These are phyloP conservation scores for Salvia hispanica DNA, from an alignment of 257 asterid species.

Conservation along the genomic window DNA sequence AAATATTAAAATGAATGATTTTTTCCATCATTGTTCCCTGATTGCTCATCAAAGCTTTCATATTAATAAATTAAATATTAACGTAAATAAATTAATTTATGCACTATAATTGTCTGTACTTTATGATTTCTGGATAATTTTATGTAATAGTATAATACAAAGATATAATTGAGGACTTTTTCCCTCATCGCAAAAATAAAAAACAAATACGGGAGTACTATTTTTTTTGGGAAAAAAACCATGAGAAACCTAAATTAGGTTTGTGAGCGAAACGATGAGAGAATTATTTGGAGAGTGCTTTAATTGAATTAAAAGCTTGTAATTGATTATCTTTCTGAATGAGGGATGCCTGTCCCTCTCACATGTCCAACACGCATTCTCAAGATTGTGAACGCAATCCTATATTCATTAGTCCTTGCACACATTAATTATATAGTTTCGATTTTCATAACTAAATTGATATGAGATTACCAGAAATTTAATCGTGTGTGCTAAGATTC, in stretches of 20 bases:
- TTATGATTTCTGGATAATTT: too few species aligned
- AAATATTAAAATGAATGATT: slow-evolving; percentile 28
- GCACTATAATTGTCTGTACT: too few species aligned
- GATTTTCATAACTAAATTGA: too few species aligned
- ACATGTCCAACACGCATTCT: slow-evolving; percentile 50
- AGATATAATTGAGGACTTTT: background rate
- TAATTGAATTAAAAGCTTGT: slow-evolving; percentile 42
- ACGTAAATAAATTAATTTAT: too few species aligned
- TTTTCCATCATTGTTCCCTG: slow-evolving; percentile 38
- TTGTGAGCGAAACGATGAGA: background rate
- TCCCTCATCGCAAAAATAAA: background rate
- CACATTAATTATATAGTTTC: background rate
- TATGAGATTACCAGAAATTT: too few species aligned
- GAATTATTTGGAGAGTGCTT: slow-evolving; percentile 9
- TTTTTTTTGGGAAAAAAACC: background rate
- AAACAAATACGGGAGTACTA: too few species aligned
- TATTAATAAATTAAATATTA: too few species aligned
- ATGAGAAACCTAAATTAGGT: background rate
- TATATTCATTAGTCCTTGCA: slow-evolving; percentile 23
- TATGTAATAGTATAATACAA: too few species aligned
- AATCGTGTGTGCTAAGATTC: too few species aligned
- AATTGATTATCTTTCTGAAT: slow-evolving; percentile 23
- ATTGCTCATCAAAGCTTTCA: slow-evolving; percentile 12
- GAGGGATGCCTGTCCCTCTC: slow-evolving; percentile 36
- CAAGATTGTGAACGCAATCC: slow-evolving; percentile 33